Base-by-base conservation (phyloP, 2,329 filamentous ascomycete genomes). In the Fusarium sp. region DNA sequence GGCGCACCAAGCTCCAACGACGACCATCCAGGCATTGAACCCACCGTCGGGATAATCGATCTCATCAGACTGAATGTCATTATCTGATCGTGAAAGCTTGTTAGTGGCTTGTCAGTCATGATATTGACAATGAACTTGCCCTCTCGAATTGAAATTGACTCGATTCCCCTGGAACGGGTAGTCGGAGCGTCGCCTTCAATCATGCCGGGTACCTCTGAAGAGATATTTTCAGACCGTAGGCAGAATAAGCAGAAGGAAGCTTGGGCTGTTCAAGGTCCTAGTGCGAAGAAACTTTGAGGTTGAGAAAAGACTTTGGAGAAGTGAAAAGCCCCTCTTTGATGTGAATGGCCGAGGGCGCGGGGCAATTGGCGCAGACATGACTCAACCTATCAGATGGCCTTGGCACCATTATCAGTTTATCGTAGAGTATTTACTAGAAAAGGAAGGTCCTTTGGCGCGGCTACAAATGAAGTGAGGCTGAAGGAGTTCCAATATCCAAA, bases 1-100 rank as follows among this genome's bases (percentile, higher is more conserved):
- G 5, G 90, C 91, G 67, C 88, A 88, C 82, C 93, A 94, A 4
- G 89, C 90, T 18, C 93, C 93, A 4, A 93, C 81, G 2, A 95
- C 92, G 18, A 94, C 92, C 11, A 91, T 83, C 91, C 92, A 95
- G 66, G 91, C 92, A 74, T 88, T 23, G 3, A 61, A 30, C 0
- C 67, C 70, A 1, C 70, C 67, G 2, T 72, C 70, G 3, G 70
- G 67, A 32, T 72, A 72, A 13, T 27, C 27, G 10, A 41, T 20
- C 14, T 41, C 56, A 2, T 27, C 35, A 30, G 4, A 14, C 1
- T 5, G 50, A 5, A 7, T 4, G 4, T 7, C 27, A 34, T 20
- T 13, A 5, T 54, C 50, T 34, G 18, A 2, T 9, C 1, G 2
- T 6, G 6, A 30, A 32, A 32, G 11, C 6, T 10, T 54, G 48